Conservation (phyloP, 768 basidiomycete genomes). For the Agaricus sinodeliciosus region DNA sequence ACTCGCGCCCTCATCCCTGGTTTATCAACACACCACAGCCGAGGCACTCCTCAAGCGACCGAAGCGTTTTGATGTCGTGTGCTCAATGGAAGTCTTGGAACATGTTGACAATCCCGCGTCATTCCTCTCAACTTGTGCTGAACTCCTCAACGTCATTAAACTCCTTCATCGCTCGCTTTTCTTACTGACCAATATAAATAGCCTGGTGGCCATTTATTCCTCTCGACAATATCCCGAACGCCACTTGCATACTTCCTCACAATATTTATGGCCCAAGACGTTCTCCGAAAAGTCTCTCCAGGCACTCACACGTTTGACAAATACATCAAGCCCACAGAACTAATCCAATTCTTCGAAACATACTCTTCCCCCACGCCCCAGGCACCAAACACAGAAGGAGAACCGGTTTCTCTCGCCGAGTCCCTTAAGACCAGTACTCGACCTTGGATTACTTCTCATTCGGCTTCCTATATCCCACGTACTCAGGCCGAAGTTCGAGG, state of each 20-base stretch:
- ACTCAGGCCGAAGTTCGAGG: conserved; percentile 77
- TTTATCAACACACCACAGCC: conserved; percentile 68
- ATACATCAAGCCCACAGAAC: conserved; percentile 81
- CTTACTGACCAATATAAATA: conserved; percentile 21
- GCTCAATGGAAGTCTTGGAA: conserved; percentile 96
- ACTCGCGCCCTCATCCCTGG: conserved; percentile 39
- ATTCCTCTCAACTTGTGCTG: conserved; percentile 77
- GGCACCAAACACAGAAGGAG: not conserved
- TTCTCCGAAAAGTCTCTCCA: conserved; percentile 70
- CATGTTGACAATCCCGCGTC: conserved; percentile 89
- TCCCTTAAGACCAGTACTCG: conserved; percentile 11
- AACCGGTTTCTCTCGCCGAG: conserved; percentile 10
- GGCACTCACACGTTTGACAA: conserved; percentile 94
- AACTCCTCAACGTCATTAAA: conserved; percentile 76
- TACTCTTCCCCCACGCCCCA: conserved; percentile 29
- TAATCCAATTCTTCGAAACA: conserved; percentile 73
- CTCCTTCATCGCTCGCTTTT: not conserved
- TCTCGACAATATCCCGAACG: conserved; percentile 88
- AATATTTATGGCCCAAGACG: conserved; percentile 68
- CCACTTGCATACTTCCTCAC: conserved; percentile 44
- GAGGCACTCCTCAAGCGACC: conserved; percentile 64
- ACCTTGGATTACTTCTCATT: conserved; percentile 54
- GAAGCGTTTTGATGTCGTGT: conserved; percentile 83
- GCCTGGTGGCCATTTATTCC: conserved; percentile 94
- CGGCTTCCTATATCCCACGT: conserved; percentile 44